Base-by-base conservation (phyloP, 148 eudicot genomes). In the Silene uniflora region DNA sequence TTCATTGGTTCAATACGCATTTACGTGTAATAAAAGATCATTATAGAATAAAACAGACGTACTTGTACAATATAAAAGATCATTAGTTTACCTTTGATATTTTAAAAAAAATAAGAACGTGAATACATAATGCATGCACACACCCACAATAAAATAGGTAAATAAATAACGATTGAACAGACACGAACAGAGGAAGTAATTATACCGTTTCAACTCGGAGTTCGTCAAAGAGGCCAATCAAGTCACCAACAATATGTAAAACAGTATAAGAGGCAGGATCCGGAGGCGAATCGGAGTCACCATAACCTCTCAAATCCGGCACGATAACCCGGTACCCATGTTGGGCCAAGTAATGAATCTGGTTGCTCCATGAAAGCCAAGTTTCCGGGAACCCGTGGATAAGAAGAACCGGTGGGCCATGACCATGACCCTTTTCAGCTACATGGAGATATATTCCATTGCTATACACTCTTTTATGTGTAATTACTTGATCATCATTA, bases 361-460 rank as follows among this genome's bases (percentile, higher is more conserved):
- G 92, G 79, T 89, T 87, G 47, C 85, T 82, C 92, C 92, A 89
- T 5, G 88, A 77, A 65, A 83, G 87, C 88, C 90, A 87, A 49
- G 78, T 76, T 54, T 89, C 90, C 0, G 90, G 92, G 73, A 89
- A 87, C 54, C 92, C 92, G 62, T 89, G 90, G 44, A 89, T 72
- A 58, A 88, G 81, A 9, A 85, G 78, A 7, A 88, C 84, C 5
- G 86, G 81, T 27, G 90, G 87, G 46, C 88, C 90, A 72, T 80
- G 87, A 25, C 87, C 90, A 72, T 82, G 75, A 18, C 83, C 84
- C 65, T 80, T 75, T 85, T 88, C 88, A n/a, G 88, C 88, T 80
- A 88, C 56, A 79, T 88, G 83, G 62, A 88, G 76, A 83, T 78
- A 75, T 82, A 85, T 78, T 7, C 86, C 90, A 59, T 88, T 88